These are phyloP conservation scores for Boletus sensibilis DNA, from an alignment of 768 basidiomycete species.

Conservation along the genomic window DNA sequence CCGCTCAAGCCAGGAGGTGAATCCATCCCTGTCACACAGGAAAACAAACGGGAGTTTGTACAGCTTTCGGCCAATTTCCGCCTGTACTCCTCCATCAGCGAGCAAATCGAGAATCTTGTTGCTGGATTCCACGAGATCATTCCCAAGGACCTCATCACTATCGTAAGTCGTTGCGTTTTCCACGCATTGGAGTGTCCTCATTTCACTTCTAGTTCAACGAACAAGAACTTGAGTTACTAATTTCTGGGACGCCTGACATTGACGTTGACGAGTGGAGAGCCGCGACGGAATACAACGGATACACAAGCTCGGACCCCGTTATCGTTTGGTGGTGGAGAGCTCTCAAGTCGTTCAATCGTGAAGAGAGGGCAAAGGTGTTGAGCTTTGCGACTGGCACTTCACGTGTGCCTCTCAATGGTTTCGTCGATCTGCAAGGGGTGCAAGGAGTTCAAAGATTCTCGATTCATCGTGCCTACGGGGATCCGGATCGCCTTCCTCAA, in stretches of 20 bases:
- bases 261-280: constrained; percentile 98
- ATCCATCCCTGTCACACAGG: constrained; percentile 84
- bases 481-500: constrained; percentile 79
- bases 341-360: constrained; percentile 93
- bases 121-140: constrained; percentile 97
- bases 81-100: constrained; percentile 89
- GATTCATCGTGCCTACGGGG: constrained; percentile 91
- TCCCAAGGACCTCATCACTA: constrained; percentile 91
- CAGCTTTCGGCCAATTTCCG: constrained; percentile 94
- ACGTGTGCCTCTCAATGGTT: constrained; percentile 91
- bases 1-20: constrained; percentile 86
- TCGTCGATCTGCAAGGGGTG: constrained; percentile 92
- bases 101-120: constrained; percentile 89
- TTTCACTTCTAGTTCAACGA: constrained; percentile 73
- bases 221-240: constrained; percentile 89
- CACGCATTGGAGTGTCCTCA: background rate
- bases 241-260: constrained; percentile 97
- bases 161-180: constrained; percentile 51
- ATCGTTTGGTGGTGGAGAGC: constrained; percentile 99
- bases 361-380: constrained; percentile 93
- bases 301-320: constrained; percentile 86
- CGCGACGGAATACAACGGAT: constrained; percentile 89
- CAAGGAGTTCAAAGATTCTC: constrained; percentile 95
- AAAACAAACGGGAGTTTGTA: constrained; percentile 96
- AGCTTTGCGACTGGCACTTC: constrained; percentile 96